These are phyloP conservation scores for Linnemannia hyalina DNA, from an alignment of 192 early-diverging fungal genomes.

Conservation along the genomic window DNA sequence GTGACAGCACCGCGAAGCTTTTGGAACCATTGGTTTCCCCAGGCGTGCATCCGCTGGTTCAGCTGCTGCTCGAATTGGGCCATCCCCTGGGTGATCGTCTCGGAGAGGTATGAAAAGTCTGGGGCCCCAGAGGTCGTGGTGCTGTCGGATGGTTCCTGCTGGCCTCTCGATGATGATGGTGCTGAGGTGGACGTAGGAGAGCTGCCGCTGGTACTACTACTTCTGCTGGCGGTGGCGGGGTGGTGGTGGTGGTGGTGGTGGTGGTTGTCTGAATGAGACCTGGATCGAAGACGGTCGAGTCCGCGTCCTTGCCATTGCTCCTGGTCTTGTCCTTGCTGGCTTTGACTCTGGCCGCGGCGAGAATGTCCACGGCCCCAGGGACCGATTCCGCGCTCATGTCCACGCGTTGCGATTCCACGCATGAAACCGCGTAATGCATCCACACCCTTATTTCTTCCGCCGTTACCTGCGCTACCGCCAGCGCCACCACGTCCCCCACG, in stretches of 20 bases:
- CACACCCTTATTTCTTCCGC: neutral
- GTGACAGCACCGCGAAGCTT: slow-evolving; percentile 1
- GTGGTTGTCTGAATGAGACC: neutral
- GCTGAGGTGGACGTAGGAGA: neutral
- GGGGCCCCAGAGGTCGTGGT: too few relatives aligned
- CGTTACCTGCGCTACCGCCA: neutral
- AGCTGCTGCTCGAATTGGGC: slow-evolving; percentile 23
- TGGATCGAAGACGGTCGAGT: neutral
- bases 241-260: neutral
- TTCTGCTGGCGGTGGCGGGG: neutral
- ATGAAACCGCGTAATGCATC: neutral
- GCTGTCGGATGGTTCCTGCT: neutral
- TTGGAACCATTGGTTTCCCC: slow-evolving; percentile 1
- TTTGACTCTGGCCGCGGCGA: neutral
- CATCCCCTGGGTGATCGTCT: slow-evolving; percentile 10
- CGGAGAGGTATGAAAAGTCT: neutral
- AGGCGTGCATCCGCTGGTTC: slow-evolving; percentile 10
- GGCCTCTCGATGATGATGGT: neutral
- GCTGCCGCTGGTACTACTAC: too few relatives aligned
- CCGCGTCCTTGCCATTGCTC: neutral
- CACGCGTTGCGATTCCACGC: neutral
- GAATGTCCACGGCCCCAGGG: neutral
- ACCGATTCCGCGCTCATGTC: neutral
- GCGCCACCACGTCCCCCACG: neutral
- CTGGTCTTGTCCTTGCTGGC: neutral